Evolutionary conservation across 352 stramenopile genomes (phyloP).

Genomic region (Aphanomyces astaci): DNA sequence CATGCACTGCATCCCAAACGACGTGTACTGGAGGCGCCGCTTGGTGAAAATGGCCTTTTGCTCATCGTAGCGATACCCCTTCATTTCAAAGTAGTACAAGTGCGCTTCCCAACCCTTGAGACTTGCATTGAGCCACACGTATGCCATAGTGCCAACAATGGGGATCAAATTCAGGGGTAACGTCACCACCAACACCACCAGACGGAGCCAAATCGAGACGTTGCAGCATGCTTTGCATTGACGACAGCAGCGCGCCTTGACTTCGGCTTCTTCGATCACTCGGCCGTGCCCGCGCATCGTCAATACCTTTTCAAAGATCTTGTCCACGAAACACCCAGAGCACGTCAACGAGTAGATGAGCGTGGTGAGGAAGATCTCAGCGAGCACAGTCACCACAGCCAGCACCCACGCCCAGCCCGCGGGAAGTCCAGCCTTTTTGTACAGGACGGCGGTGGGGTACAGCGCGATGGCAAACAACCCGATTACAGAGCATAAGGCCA

Average conservation of each 20-base stretch:
- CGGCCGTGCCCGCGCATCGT: conserved; percentile 37
- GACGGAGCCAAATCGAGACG: conserved; percentile 41
- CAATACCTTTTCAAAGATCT: conserved; percentile 58
- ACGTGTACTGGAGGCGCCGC: conserved; percentile 48
- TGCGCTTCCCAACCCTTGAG: conserved; percentile 66
- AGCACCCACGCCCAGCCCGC: conserved; percentile 47
- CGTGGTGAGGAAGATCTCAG: conserved; percentile 66
- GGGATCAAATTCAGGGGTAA: conserved; percentile 64
- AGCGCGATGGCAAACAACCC: conserved; percentile 39
- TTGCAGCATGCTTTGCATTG: conserved; percentile 45
- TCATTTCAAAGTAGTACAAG: conserved; percentile 71
- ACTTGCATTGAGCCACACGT: conserved; percentile 60
- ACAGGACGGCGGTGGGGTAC: conserved; percentile 37
- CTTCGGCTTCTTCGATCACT: conserved; percentile 35
- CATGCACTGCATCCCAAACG: conserved; percentile 62
- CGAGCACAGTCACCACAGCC: conserved; percentile 44
- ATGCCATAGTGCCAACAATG: conserved; percentile 49
- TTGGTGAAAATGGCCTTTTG: conserved; percentile 44
- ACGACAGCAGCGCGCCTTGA: conserved; percentile 30
- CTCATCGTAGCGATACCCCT: conserved; percentile 44
- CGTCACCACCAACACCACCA: conserved; percentile 48
- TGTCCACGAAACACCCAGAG: conserved; percentile 50
- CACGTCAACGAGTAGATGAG: conserved; percentile 56
- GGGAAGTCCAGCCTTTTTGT: conserved; percentile 35
- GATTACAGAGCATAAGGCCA: conserved; percentile 39